Base-by-base conservation (phyloP, 2,329 filamentous ascomycete genomes). In the Drechslerella dactyloides region DNA sequence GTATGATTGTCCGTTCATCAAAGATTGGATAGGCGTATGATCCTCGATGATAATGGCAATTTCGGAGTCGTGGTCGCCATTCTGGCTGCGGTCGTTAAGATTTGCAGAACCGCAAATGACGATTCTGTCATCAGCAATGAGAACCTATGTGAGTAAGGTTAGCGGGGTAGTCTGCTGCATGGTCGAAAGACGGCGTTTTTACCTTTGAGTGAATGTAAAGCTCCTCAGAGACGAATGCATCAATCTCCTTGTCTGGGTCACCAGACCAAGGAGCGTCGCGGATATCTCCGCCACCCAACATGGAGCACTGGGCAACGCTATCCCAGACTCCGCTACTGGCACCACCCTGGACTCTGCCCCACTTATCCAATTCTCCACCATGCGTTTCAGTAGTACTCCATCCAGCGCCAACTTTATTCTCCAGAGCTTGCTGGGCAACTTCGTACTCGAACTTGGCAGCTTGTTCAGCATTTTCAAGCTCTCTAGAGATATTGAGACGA, bases 31-130 rank as follows among this genome's bases (percentile, higher is more conserved):
- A 0, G 87, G 82, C 0, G 87, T 85, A 1, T 86, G 85, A 78
- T 96, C 91, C 78, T 94, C 89, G 77, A 96, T 90, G 65, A 96
- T 84, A 74, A 96, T 89, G n/a, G 91, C 91, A 62, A 96, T 91
- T 78, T 96, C 92, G 0, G 88, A 91, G 80, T 96, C 92, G 80
- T 94, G 91, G 66, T 86, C 84, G 37, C 91, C 91, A 2, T 96
- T 85, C 81, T 96, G 90, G 1, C 89, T 93, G 68, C 84, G 82
- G 77, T 87, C 87, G 76, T 89, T 89, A 76, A 89, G 81, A 75
- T 89, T 89, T 23, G 86, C 86, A 61, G 85, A 91, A 73, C 92
- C 91, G 78, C 90, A 93, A 74, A 96, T 93, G 65, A 91, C 90
- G 55, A 90, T 84, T 6, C 86, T 84, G 78, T 96, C 92, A 77